Conservation (phyloP, 2,329 filamentous ascomycete species). For the Colletotrichum viniferum region DNA sequence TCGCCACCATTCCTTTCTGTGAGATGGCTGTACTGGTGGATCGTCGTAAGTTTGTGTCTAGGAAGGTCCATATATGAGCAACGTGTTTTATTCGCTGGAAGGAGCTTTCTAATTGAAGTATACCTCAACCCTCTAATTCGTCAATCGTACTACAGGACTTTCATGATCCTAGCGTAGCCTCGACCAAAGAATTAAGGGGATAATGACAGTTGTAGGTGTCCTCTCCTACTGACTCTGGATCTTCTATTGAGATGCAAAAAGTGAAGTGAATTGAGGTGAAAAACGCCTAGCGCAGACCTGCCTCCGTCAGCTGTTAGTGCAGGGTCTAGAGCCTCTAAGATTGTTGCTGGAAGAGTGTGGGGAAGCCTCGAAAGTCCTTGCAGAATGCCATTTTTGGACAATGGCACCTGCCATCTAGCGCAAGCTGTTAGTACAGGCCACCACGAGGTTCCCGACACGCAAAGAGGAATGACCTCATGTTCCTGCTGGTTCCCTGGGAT, state of each 20-base stretch:
- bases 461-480: slow-evolving; percentile 15
- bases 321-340: not conserved
- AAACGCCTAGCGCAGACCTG: not conserved
- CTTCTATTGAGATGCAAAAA: not conserved
- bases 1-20: not conserved
- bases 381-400: not conserved
- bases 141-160: not conserved
- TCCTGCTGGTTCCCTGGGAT: not conserved
- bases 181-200: not conserved
- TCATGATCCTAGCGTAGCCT: not conserved
- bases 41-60: not conserved
- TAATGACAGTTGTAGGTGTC: not conserved
- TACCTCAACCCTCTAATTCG: not conserved
- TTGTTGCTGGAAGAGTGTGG: not conserved
- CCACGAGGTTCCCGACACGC: not conserved
- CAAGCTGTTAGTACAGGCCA: not conserved
- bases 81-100: not conserved
- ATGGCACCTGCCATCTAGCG: not conserved
- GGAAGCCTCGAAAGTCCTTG: not conserved
- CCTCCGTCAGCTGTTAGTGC: not conserved
- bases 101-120: not conserved
- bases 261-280: not conserved
- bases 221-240: not conserved
- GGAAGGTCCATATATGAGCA: not conserved
- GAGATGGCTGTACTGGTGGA: not conserved